A percentile compares a stretch with the other conserved stretches of the same genome.
Conservation (phyloP, 2,329 filamentous ascomycete genomes). For the Torrubiellomyces zombiae region DNA sequence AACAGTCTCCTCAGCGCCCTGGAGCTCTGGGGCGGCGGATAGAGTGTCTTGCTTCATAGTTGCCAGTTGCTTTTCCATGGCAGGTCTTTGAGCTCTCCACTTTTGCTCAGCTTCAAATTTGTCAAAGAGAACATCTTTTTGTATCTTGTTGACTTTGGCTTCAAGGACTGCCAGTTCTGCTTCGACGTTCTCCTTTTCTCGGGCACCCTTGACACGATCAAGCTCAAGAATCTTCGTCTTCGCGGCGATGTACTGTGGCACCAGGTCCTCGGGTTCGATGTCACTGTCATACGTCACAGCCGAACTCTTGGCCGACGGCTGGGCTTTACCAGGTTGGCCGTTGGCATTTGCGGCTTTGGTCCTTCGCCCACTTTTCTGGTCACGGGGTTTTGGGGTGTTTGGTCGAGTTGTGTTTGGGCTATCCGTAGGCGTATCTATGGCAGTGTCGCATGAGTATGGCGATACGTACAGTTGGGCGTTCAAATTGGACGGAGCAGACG, state of each 20-base stretch:
- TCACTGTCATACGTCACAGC: slow-evolving; percentile 45
- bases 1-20: slow-evolving; percentile 12
- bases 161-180: slow-evolving; percentile 47
- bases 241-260: slow-evolving; percentile 61
- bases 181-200: slow-evolving; percentile 11
- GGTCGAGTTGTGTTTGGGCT: slow-evolving; percentile 32
- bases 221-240: slow-evolving; percentile 51
- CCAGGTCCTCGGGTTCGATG: slow-evolving; percentile 57
- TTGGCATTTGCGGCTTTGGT: slow-evolving; percentile 7
- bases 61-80: slow-evolving; percentile 45
- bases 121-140: slow-evolving; percentile 65
- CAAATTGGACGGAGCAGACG: too few species aligned
- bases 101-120: slow-evolving; percentile 43
- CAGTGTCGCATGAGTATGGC: too few species aligned
- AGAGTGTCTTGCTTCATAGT: slow-evolving; percentile 23
- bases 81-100: slow-evolving; percentile 44
- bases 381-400: slow-evolving; percentile 26
- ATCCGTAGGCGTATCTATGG: slow-evolving; percentile 30
- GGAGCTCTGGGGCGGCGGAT: slow-evolving; percentile 8
- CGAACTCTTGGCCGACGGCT: slow-evolving; percentile 21
- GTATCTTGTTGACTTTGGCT: slow-evolving; percentile 59
- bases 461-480: too few species aligned
- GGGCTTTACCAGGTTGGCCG: slow-evolving; percentile 9
- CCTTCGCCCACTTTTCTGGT: slow-evolving; percentile 12
- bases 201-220: slow-evolving; percentile 8